Base-by-base conservation (phyloP, 768 basidiomycete species). In the Russula abietina region DNA sequence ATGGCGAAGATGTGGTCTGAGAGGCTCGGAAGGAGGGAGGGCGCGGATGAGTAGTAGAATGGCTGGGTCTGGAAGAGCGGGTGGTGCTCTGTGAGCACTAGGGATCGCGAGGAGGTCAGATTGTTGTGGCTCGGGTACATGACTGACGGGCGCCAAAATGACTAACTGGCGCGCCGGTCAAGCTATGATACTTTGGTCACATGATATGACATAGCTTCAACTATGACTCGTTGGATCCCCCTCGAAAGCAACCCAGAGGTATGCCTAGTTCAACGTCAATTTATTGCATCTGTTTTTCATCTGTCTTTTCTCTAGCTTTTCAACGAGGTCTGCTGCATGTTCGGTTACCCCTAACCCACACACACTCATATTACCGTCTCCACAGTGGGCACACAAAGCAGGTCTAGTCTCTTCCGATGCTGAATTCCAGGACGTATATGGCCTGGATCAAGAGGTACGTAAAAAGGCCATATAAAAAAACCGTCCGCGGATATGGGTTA, bases 231-330 rank as follows among this genome's bases (percentile, higher is more conserved):
- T 28, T 93, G 91, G 91, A 83, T 93, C 55, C 91, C 91, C 9
- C 78, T 92, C 14, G 91, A 93, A 75, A 85, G 86, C 67, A 89
- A 89, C 69, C 91, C 82, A 57, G 74, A 82, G 64, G 83, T 82
- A 68, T 55, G 67, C 10, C n/a, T 2, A 16, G 67, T 11, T 22
- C 3, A 41, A 32, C 11, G 22, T 59, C 22, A 4, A 41, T 49
- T 16, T 24, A 4, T 77, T 22, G 0, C 11, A 7, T 24, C 7
- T 56, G 76, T 78, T 49, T 77, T 76, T 64, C 50, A 66, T 28
- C 9, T 19, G 22, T 36, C 36, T 33, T 26, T 52, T 24, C 1
- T 58, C 14, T 53, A 57, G 61, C 57, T 59, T 4, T 60, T 60
- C 38, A 64, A 54, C 57, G 10, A 59, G 9, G 67, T 67, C 26